Conservation (phyloP, 257 asterid species). For the Scutellaria barbata region DNA sequence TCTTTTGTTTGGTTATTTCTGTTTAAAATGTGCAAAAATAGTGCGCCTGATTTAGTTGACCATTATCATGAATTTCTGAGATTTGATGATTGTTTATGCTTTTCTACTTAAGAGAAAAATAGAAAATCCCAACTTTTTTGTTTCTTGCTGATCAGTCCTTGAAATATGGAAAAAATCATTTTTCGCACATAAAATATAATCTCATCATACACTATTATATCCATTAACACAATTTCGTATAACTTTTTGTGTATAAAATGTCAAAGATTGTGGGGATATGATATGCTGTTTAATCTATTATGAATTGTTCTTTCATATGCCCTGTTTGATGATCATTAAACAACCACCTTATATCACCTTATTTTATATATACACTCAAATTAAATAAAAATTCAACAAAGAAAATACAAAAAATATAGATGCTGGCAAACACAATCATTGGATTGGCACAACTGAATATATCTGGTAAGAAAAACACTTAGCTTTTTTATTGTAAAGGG, state of each 20-base stretch:
- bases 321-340: constrained; percentile 3
- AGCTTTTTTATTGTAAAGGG: neutral
- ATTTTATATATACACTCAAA: neutral
- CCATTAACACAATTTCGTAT: too few relatives aligned
- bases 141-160: constrained; percentile 26
- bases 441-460: constrained; percentile 14
- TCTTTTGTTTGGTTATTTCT: neutral
- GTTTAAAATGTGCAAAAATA: neutral
- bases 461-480: neutral
- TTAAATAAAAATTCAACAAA: neutral
- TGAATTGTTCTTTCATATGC: constrained; percentile 6
- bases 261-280: constrained; percentile 26
- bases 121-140: neutral
- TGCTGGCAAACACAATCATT: constrained; percentile 38
- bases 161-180: constrained; percentile 10
- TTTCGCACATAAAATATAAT: neutral
- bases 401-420: neutral
- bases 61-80: constrained; percentile 33
- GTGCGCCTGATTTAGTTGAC: constrained; percentile 46
- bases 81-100: constrained; percentile 30
- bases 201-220: too few relatives aligned
- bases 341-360: neutral
- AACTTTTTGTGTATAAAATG: too few relatives aligned
- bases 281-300: constrained; percentile 16
- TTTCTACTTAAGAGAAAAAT: neutral